Evolutionary conservation across 306 rosid genomes (phyloP).

Genomic region (Vicia villosa): DNA sequence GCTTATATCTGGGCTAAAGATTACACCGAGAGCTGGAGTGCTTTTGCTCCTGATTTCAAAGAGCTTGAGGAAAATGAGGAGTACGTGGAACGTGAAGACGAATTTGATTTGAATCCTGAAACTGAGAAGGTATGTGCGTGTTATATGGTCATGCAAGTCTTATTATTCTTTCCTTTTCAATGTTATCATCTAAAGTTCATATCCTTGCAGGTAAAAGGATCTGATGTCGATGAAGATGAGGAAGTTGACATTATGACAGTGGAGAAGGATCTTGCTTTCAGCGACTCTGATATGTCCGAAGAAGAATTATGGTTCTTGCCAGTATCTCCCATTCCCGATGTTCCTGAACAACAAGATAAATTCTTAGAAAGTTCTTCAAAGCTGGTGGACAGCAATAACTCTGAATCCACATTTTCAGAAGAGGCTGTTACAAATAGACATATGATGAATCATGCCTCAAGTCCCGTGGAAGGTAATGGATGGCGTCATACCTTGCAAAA

Average conservation of each 20-base stretch:
- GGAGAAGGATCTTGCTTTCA: conserved; percentile 82
- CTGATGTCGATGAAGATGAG: conserved; percentile 80
- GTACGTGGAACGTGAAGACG: conserved; percentile 91
- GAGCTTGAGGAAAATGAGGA: conserved; percentile 99
- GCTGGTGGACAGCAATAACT: conserved; percentile 67
- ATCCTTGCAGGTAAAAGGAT: conserved; percentile 70
- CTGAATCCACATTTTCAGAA: conserved; percentile 88
- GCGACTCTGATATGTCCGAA: conserved; percentile 90
- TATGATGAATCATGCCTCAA: conserved; percentile 60
- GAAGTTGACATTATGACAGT: conserved; percentile 78
- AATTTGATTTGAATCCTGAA: conserved; percentile 91
- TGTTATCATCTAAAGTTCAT: conserved; percentile 2
- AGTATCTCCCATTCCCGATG: conserved; percentile 73
- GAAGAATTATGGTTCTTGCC: conserved; percentile 90
- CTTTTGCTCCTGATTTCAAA: conserved; percentile 99
- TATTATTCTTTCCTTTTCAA: background rate
- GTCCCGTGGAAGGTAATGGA: conserved; percentile 80
- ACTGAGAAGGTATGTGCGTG: conserved; percentile 67
- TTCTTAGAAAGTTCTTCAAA: conserved; percentile 70
- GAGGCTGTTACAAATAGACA: conserved; percentile 78
- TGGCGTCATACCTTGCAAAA: background rate
- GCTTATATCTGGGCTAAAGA: conserved; percentile 98
- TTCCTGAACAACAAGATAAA: conserved; percentile 69
- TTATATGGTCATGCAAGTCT: conserved; percentile 9
- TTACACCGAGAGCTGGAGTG: conserved; percentile 98